Evolutionary conservation across 2,329 filamentous ascomycete species (phyloP).

Genomic region (Curvularia lunata): DNA sequence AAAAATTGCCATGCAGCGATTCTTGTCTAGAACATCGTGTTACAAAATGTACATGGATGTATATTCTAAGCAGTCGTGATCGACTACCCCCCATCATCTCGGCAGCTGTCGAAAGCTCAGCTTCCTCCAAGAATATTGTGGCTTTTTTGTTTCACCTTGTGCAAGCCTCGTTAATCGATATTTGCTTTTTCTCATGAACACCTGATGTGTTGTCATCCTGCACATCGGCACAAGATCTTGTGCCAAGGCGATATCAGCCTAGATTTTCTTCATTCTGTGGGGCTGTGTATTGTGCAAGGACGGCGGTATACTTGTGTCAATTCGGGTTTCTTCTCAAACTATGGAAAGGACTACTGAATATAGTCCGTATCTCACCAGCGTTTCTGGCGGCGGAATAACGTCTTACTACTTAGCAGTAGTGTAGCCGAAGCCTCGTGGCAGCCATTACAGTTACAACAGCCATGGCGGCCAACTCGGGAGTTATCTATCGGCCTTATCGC

Average conservation of each 20-base stretch:
- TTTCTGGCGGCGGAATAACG: neutral
- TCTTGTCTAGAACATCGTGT: neutral
- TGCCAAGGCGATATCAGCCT: neutral
- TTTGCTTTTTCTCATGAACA: neutral
- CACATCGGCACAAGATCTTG: neutral
- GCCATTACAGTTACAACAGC: neutral
- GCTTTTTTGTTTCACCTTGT: neutral
- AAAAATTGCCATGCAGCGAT: too few species aligned
- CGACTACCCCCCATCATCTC: neutral
- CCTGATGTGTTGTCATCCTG: neutral
- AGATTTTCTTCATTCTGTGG: neutral
- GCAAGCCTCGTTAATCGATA: neutral
- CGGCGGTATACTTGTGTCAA: neutral
- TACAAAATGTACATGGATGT: neutral
- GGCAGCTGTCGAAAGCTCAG: neutral
- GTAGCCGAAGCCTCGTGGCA: neutral
- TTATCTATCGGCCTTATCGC: neutral
- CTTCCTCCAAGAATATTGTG: neutral
- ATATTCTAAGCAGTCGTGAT: neutral
- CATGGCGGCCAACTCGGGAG: neutral
- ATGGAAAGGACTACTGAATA: too few species aligned
- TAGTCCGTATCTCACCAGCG: neutral
- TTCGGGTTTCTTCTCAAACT: neutral
- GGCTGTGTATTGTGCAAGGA: neutral
- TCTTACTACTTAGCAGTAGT: neutral